Evolutionary conservation across 176 grass and related monocot genomes (phyloP).

Genomic region (Oryza rufipogon): DNA sequence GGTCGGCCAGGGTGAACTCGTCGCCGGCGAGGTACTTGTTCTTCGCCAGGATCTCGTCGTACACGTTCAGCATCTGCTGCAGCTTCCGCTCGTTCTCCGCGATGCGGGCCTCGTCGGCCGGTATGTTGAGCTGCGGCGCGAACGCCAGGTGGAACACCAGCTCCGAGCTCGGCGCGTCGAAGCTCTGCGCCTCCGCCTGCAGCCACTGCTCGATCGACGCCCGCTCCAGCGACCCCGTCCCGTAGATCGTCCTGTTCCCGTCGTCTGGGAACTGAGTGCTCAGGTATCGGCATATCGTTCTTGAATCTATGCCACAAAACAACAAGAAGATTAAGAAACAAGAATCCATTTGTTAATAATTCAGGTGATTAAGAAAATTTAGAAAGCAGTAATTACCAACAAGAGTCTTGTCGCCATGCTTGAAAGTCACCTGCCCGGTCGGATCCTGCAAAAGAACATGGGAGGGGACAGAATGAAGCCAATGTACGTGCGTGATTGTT

Average conservation of each 20-base stretch:
- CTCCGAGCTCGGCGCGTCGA: conserved; percentile 65
- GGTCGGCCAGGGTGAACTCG: conserved; percentile 69
- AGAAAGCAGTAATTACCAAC: conserved; percentile 47
- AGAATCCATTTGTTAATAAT: background rate
- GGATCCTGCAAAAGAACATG: conserved; percentile 61
- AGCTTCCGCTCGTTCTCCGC: conserved; percentile 59
- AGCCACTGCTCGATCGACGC: conserved; percentile 88
- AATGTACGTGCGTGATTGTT: background rate
- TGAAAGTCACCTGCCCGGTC: conserved; percentile 81
- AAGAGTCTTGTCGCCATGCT: conserved; percentile 67
- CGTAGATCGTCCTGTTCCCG: conserved; percentile 68
- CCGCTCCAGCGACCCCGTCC: conserved; percentile 67
- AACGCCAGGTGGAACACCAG: conserved; percentile 87
- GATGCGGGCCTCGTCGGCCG: conserved; percentile 52
- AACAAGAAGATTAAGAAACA: background rate
- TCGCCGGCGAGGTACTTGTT: conserved; percentile 56
- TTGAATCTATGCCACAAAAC: conserved; percentile 58
- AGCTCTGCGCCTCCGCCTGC: conserved; percentile 64
- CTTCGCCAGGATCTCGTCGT: conserved; percentile 56
- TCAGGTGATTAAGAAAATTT: background rate
- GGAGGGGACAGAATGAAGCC: background rate
- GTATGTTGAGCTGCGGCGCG: conserved; percentile 50
- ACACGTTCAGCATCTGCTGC: conserved; percentile 51
- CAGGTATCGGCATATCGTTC: conserved; percentile 68
- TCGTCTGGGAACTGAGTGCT: conserved; percentile 58